phyloP scores from a whole-genome alignment of 805 yeast genomes.

The Blastobotrys terrestris region DNA sequence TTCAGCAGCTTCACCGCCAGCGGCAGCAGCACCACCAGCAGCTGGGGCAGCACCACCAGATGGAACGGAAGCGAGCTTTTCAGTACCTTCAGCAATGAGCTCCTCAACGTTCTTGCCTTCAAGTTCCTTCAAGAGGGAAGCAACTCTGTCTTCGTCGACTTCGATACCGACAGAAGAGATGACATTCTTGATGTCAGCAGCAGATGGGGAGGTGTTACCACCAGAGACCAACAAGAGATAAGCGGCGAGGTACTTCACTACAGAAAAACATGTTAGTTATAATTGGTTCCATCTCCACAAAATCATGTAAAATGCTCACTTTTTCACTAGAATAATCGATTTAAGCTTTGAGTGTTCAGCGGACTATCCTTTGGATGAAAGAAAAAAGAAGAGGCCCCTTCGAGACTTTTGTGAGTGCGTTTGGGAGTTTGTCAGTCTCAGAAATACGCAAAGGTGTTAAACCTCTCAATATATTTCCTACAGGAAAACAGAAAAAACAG shows the following conservation, averaged over 20 bases:
- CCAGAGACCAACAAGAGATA: slow-evolving; percentile 97
- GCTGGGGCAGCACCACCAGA: slow-evolving; percentile 96
- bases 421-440: slow-evolving; percentile 1
- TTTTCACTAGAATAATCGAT: slow-evolving; percentile 16
- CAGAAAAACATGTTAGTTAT: slow-evolving; percentile 20
- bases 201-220: slow-evolving; percentile 92
- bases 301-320: slow-evolving; percentile 12
- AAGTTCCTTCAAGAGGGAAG: slow-evolving; percentile 72
- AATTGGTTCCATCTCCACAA: not conserved
- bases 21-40: slow-evolving; percentile 62
- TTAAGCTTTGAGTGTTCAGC: slow-evolving; percentile 52
- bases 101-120: slow-evolving; percentile 91
- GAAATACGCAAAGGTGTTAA: not conserved
- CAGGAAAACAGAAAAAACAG: not conserved
- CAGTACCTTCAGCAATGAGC: slow-evolving; percentile 89
- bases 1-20: slow-evolving; percentile 63
- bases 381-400: not conserved
- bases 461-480: not conserved
- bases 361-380: slow-evolving; percentile 66
- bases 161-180: slow-evolving; percentile 95
- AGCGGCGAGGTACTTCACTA: slow-evolving; percentile 98
- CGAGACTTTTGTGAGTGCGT: not conserved
- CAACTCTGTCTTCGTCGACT: slow-evolving; percentile 82
- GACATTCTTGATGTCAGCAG: slow-evolving; percentile 81
- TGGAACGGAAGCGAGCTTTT: slow-evolving; percentile 96